These are phyloP conservation scores for Metschnikowia aberdeeniae DNA, from an alignment of 805 yeast species.

Conservation along the genomic window DNA sequence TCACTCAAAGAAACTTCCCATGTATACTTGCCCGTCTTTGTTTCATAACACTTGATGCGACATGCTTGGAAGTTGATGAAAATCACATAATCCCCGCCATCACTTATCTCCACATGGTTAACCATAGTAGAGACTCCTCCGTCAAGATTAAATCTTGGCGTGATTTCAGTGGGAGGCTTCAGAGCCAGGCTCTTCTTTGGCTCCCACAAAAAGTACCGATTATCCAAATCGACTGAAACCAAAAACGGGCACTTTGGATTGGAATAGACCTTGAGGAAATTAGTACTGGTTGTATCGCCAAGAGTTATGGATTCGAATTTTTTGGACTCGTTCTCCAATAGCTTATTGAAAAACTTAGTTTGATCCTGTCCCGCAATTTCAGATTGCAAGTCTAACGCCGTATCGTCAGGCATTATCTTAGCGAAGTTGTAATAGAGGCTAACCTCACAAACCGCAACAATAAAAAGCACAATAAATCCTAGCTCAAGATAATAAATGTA, in stretches of 20 bases:
- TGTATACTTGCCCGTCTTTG: slow-evolving; percentile 49
- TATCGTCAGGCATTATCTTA: neutral
- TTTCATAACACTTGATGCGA: slow-evolving; percentile 56
- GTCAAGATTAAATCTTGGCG: slow-evolving; percentile 24
- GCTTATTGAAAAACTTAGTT: slow-evolving; percentile 3
- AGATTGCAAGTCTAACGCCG: neutral
- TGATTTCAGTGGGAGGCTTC: neutral
- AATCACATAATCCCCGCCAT: slow-evolving; percentile 55
- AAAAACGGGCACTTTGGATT: slow-evolving; percentile 59
- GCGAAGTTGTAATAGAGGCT: neutral
- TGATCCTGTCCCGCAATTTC: slow-evolving; percentile 2
- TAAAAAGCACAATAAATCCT: slow-evolving; percentile 34
- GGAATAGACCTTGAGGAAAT: slow-evolving; percentile 57
- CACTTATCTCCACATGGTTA: slow-evolving; percentile 51
- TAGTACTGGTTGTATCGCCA: slow-evolving; percentile 52
- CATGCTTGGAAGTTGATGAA: slow-evolving; percentile 50
- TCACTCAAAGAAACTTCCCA: slow-evolving; percentile 49
- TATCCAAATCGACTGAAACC: slow-evolving; percentile 71
- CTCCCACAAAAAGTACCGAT: slow-evolving; percentile 68
- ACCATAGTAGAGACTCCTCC: slow-evolving; percentile 21
- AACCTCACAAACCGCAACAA: neutral
- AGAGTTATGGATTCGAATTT: slow-evolving; percentile 31
- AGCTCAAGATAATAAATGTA: slow-evolving; percentile 54
- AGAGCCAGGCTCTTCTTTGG: slow-evolving; percentile 30
- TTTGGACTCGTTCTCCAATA: slow-evolving; percentile 17